Evolutionary conservation across 345 rosid genomes (phyloP).

Genomic region (Diplotaxis tenuifolia): DNA sequence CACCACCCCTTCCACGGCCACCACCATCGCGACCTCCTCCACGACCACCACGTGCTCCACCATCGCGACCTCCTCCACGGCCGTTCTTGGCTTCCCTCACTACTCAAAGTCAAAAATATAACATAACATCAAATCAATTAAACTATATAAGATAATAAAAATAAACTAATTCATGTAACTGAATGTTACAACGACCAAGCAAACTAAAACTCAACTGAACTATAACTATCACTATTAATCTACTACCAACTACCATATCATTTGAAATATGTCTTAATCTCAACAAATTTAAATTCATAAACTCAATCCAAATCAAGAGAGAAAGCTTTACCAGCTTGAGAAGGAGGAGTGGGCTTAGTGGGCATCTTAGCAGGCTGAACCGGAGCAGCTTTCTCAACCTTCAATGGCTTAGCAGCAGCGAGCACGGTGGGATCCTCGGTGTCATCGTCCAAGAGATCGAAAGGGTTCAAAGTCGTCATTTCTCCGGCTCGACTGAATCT

Average conservation of each 20-base stretch:
- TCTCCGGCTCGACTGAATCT: constrained; percentile 9
- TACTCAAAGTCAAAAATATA: constrained; percentile 15
- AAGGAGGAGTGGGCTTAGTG: constrained; percentile 69
- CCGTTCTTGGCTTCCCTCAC: constrained; percentile 70
- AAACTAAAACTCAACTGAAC: neutral
- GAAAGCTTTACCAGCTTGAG: constrained; percentile 68
- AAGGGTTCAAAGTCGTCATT: constrained; percentile 86
- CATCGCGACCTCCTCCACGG: constrained; percentile 46
- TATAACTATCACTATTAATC: neutral
- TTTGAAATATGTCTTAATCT: neutral
- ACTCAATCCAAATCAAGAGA: neutral
- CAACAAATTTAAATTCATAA: too few relatives aligned
- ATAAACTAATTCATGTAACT: neutral
- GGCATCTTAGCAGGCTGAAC: constrained; percentile 58
- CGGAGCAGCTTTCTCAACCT: constrained; percentile 39
- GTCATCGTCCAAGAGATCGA: constrained; percentile 73
- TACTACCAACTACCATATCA: neutral
- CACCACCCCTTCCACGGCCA: constrained; percentile 43
- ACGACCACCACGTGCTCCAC: constrained; percentile 37
- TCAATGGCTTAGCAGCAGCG: constrained; percentile 55
- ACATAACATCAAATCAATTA: neutral
- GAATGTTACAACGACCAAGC: neutral
- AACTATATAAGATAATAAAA: neutral
- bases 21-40: too few relatives aligned
- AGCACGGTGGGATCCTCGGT: constrained; percentile 61